A percentile compares a stretch with the other conserved stretches of the same genome.
Conservation (phyloP, 768 basidiomycete species). For the Lactarius vividus region DNA sequence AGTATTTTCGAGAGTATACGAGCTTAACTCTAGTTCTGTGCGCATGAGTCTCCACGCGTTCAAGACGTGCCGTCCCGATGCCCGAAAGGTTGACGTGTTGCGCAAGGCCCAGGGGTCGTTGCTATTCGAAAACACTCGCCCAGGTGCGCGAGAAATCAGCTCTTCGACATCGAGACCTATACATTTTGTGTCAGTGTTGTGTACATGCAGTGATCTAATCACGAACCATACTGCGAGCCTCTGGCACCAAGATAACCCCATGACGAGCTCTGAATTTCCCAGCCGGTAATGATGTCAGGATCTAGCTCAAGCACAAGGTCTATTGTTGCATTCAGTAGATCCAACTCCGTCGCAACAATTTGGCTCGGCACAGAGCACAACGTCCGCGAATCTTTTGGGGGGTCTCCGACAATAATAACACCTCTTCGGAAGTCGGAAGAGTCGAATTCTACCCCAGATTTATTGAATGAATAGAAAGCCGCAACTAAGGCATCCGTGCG, state of each 20-base stretch:
- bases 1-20: slow-evolving; percentile 89
- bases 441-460: slow-evolving; percentile 37
- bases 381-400: slow-evolving; percentile 40
- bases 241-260: slow-evolving; percentile 91
- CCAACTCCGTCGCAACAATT: slow-evolving; percentile 65
- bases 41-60: slow-evolving; percentile 94
- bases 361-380: slow-evolving; percentile 49
- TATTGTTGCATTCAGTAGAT: slow-evolving; percentile 71
- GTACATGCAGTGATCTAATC: neutral
- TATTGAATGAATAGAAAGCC: slow-evolving; percentile 72
- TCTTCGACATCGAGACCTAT: slow-evolving; percentile 72
- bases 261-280: slow-evolving; percentile 84
- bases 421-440: slow-evolving; percentile 42
- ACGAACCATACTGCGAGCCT: slow-evolving; percentile 55
- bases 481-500: slow-evolving; percentile 63
- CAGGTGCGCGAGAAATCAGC: slow-evolving; percentile 71
- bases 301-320: slow-evolving; percentile 76
- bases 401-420: slow-evolving; percentile 50
- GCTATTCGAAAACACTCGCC: slow-evolving; percentile 37
- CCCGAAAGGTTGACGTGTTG: slow-evolving; percentile 78
- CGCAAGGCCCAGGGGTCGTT: slow-evolving; percentile 67
- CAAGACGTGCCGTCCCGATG: slow-evolving; percentile 85
- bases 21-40: slow-evolving; percentile 70
- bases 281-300: slow-evolving; percentile 89
- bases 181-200: neutral